phyloP scores from a whole-genome alignment of 2,329 filamentous ascomycete species.

The Colletotrichum tropicicola region DNA sequence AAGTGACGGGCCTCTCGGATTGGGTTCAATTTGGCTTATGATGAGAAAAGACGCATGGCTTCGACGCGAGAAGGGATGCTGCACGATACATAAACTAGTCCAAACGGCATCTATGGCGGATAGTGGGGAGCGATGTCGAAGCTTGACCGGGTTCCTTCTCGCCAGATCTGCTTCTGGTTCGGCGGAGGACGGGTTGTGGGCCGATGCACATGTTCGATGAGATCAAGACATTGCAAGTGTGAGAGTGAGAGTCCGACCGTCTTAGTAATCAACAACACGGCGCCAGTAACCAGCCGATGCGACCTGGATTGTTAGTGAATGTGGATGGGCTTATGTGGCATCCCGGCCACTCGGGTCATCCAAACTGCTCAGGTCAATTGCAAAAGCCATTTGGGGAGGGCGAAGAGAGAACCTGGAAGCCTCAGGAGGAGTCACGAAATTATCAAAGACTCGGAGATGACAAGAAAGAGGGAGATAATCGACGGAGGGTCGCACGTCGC shows the following conservation, averaged over 20 bases:
- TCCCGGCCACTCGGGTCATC: too few relatives aligned
- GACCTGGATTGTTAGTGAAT: background rate
- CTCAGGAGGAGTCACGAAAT: too few relatives aligned
- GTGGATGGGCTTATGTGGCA: background rate
- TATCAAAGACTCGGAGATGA: background rate
- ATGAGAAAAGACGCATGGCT: background rate
- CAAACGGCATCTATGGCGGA: background rate
- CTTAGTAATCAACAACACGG: slow-evolving; percentile 6
- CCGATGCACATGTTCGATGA: slow-evolving; percentile 19
- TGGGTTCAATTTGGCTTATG: background rate
- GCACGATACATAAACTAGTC: slow-evolving; percentile 16
- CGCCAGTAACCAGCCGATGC: background rate
- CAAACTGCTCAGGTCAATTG: too few relatives aligned
- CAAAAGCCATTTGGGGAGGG: too few relatives aligned
- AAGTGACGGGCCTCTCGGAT: too few relatives aligned
- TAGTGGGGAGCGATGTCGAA: background rate
- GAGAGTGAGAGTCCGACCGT: slow-evolving; percentile 5
- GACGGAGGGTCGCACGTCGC: background rate
- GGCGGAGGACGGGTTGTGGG: slow-evolving; percentile 23
- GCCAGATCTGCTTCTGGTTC: slow-evolving; percentile 13
- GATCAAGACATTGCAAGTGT: slow-evolving; percentile 16
- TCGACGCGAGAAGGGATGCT: background rate
- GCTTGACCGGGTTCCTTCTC: background rate
- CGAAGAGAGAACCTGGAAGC: too few relatives aligned
- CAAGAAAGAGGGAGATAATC: background rate